A percentile compares a stretch with the other conserved stretches of the same genome.
Conservation (phyloP, 352 stramenopile species). For the Stramenopiles sp. region DNA sequence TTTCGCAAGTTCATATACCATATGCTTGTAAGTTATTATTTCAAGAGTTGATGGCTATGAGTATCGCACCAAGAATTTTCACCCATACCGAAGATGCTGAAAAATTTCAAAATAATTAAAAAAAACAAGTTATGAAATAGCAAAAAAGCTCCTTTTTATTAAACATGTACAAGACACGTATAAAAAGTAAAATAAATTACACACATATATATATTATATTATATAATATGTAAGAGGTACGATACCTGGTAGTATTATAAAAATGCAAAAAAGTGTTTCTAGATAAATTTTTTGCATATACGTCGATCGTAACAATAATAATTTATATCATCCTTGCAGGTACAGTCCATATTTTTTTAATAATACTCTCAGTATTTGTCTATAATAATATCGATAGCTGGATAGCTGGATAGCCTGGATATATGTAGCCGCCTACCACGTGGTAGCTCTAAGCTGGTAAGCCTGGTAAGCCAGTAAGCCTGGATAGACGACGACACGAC, state of each 20-base stretch:
- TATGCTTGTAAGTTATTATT: constrained; percentile 99
- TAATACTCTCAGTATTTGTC: too few species aligned
- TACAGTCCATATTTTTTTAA: too few species aligned
- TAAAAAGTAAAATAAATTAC: not conserved
- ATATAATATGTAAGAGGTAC: not conserved
- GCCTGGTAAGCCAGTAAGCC: too few species aligned
- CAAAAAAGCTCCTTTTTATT: not conserved
- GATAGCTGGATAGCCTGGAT: too few species aligned
- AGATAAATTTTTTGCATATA: not conserved
- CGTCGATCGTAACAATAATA: not conserved
- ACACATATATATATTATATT: not conserved
- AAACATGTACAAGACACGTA: not conserved
- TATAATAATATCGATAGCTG: too few species aligned
- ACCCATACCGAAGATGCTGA: constrained; percentile 25
- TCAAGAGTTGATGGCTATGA: constrained; percentile 99
- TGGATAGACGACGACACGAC: too few species aligned
- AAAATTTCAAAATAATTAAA: not conserved
- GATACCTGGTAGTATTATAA: not conserved
- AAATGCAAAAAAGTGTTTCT: not conserved
- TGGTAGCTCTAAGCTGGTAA: too few species aligned
- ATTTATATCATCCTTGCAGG: too few species aligned
- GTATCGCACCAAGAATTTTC: constrained; percentile 92
- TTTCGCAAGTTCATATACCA: constrained; percentile 88
- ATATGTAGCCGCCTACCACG: too few species aligned
- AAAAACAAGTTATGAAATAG: not conserved